Conservation (phyloP, 1,284 basidiomycete genomes). For the Afroboletus lepidellus region DNA sequence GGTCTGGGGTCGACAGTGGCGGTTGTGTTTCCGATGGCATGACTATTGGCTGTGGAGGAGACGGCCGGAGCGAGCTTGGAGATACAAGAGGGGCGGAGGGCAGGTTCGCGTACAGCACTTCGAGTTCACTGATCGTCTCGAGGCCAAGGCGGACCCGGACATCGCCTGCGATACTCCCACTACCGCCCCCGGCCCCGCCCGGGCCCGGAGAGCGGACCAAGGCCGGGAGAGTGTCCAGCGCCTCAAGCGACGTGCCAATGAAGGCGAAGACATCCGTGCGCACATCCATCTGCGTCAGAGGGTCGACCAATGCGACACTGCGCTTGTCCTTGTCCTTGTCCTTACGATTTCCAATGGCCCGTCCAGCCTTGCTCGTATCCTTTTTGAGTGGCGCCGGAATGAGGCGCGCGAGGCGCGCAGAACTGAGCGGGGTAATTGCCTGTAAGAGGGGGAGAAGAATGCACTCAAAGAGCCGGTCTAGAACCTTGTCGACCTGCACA, state of each 20-base stretch:
- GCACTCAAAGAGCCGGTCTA: conserved; percentile 21
- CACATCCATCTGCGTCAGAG: conserved; percentile 8
- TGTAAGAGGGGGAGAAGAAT: conserved; percentile 26
- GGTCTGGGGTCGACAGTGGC: neutral
- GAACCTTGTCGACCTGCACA: conserved; percentile 17
- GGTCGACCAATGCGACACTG: neutral
- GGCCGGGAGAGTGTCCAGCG: conserved; percentile 18
- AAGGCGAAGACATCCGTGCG: conserved; percentile 25
- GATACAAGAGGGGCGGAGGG: neutral
- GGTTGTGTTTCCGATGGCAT: neutral
- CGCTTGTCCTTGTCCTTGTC: conserved; percentile 5
- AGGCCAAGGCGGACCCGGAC: conserved; percentile 25
- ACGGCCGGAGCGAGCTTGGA: neutral
- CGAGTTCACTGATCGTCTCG: conserved; percentile 29
- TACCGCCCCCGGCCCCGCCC: neutral
- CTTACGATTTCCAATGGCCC: conserved; percentile 4
- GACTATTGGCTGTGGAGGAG: conserved; percentile 8
- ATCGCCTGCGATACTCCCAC: conserved; percentile 2
- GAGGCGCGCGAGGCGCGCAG: conserved; percentile 17
- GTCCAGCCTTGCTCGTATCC: conserved; percentile 1
- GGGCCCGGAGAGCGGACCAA: neutral
- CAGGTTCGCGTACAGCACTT: conserved; percentile 16
- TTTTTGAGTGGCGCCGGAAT: conserved; percentile 5
- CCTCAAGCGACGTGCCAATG: conserved; percentile 21
- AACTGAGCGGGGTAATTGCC: conserved; percentile 21